phyloP scores from a whole-genome alignment of 129 eudicot species.

The Helianthus tuberosus region DNA sequence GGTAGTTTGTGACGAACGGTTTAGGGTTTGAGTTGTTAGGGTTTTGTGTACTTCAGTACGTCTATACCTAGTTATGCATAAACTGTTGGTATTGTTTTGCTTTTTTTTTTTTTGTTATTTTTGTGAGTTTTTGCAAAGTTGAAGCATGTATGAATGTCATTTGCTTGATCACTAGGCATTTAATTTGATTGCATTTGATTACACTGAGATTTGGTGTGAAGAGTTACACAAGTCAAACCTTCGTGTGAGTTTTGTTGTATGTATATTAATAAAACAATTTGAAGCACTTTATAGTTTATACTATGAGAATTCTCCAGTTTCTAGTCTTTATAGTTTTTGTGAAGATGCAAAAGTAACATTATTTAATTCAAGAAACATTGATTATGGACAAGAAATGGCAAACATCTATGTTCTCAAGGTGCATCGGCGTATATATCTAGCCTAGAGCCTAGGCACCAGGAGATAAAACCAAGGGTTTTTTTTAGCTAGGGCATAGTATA shows the following conservation, averaged over 20 bases:
- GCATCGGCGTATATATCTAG: no score
- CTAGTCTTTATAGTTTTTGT: not conserved
- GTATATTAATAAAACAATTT: not conserved
- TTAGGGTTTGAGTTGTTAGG: conserved; percentile 24
- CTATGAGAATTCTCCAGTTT: not conserved
- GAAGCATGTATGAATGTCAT: not conserved
- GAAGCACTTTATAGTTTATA: not conserved
- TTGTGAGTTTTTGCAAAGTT: not conserved
- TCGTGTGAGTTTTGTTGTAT: not conserved
- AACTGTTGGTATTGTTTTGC: not conserved
- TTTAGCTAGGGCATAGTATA: no score
- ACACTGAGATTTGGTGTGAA: not conserved
- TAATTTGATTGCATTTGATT: not conserved
- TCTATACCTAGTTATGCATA: not conserved
- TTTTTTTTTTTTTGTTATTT: not conserved
- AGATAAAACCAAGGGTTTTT: no score
- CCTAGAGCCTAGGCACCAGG: no score
- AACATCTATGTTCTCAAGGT: no score
- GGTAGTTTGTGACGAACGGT: not conserved
- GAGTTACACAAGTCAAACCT: not conserved
- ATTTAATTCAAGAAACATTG: not conserved
- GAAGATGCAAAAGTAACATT: conserved; percentile 1
- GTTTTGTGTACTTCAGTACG: conserved; percentile 5
- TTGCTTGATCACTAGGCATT: not conserved
- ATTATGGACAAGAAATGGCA: not conserved